Evolutionary conservation across 2,329 filamentous ascomycete genomes (phyloP), one percentile per base, ranked within the genome.

Genomic region (Neospermospora avenae): DNA sequence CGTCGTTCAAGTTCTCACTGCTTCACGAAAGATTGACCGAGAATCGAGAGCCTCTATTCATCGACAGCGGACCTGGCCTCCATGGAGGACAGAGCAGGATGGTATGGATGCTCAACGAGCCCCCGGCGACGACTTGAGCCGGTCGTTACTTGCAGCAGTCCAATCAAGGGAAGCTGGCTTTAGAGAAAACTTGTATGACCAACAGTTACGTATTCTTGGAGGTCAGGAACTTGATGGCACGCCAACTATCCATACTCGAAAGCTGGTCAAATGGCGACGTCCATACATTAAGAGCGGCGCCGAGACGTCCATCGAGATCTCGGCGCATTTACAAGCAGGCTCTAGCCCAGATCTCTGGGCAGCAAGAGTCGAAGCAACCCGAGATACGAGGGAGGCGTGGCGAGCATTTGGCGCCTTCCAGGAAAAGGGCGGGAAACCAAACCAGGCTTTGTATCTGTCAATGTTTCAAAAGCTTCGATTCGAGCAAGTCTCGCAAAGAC

Each of bases 371-470:
- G 77, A 76, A 62, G 79, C 84, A 0, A 87, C 85, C 4, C 78
- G 85, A 24, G 85, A 87, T 66, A 75, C 80, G 0, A 77, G 81
- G 59, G 85, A 88, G 68, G 85, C 85, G 3, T 88, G 85, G 85
- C 76, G 75, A 41, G 71, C 72, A 11, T 73, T 74, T 51, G 45
- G 59, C 3, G 59, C 69, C 69, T 60, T 76, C 76, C 1, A 76
- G 75, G 1, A 61, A 62, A 39, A 61, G 68, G 24, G 73, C 66
- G 14, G 65, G 73, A 59, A 67, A 66, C 78, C 80, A 2, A 75
- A 73, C 3, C 59, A 68, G 4, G 65, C 73, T 14, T 79, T 86
- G 51, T 88, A 86, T 67, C 76, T 77, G 7, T 81, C 83, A 59
- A 84, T 88, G 82, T 83, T 87, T 63, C 70, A 78, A 57, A 87